Evolutionary conservation across 495 filamentous ascomycete genomes (phyloP).

Genomic region (Tirmania nivea): DNA sequence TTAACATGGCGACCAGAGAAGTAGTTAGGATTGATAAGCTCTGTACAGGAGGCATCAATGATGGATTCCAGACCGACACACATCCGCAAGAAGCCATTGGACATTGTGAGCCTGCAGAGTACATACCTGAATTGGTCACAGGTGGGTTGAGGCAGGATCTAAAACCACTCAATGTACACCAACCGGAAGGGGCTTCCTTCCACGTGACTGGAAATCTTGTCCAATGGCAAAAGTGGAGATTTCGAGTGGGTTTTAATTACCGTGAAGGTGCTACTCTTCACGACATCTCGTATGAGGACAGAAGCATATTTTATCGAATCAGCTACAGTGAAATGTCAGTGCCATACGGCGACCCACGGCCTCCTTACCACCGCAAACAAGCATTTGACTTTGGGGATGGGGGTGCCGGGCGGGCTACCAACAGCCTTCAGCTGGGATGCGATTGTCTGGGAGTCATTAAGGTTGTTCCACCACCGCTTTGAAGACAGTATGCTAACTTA

Average conservation of each 20-base stretch:
- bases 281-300: slow-evolving; percentile 44
- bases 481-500: not conserved
- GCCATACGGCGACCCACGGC: slow-evolving; percentile 40
- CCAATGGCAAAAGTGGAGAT: slow-evolving; percentile 47
- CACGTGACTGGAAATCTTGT: slow-evolving; percentile 29
- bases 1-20: slow-evolving; percentile 31
- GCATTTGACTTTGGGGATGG: slow-evolving; percentile 51
- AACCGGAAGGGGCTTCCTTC: slow-evolving; percentile 32
- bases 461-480: slow-evolving; percentile 3
- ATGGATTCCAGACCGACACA: slow-evolving; percentile 22
- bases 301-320: slow-evolving; percentile 46
- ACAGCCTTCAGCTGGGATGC: slow-evolving; percentile 44
- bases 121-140: slow-evolving; percentile 31
- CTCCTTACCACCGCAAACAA: slow-evolving; percentile 44
- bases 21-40: slow-evolving; percentile 32
- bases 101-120: slow-evolving; percentile 26
- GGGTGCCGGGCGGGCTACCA: slow-evolving; percentile 42
- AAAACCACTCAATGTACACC: slow-evolving; percentile 30
- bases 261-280: slow-evolving; percentile 42
- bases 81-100: slow-evolving; percentile 25
- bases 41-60: slow-evolving; percentile 29
- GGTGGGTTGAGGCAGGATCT: slow-evolving; percentile 27
- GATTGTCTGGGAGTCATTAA: slow-evolving; percentile 44
- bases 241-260: slow-evolving; percentile 42
- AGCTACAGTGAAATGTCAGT: slow-evolving; percentile 58